Percentiles rank a stretch among this genome's conserved stretches.
Conservation (phyloP, 352 stramenopile genomes). For the Globisporangium nagaii region DNA sequence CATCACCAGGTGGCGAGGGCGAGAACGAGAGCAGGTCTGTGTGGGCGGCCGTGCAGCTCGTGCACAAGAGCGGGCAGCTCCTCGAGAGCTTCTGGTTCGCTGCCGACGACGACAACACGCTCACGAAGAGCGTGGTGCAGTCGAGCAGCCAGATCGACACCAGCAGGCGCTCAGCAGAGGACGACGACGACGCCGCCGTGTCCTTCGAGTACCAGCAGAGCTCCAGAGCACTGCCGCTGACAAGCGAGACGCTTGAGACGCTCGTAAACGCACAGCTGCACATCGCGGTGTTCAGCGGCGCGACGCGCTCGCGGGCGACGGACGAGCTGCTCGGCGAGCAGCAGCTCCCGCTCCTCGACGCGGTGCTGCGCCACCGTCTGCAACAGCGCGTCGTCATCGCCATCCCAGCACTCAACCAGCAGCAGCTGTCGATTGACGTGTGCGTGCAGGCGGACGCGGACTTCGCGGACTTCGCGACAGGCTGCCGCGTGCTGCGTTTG, state of each 20-base stretch:
- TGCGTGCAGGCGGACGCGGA: conserved; percentile 38
- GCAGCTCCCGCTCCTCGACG: conserved; percentile 27
- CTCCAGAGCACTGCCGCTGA: conserved; percentile 33
- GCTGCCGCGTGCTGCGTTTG: conserved; percentile 34
- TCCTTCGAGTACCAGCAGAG: conserved; percentile 42
- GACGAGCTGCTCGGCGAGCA: conserved; percentile 34
- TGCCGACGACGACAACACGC: conserved; percentile 41
- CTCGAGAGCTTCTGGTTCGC: conserved; percentile 51
- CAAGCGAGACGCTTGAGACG: conserved; percentile 24
- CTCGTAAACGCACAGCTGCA: conserved; percentile 31
- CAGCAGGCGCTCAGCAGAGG: background rate
- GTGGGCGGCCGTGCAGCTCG: conserved; percentile 39
- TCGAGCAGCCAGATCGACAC: background rate
- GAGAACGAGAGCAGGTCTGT: conserved; percentile 12
- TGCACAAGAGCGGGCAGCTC: conserved; percentile 15
- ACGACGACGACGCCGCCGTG: background rate
- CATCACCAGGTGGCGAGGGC: background rate
- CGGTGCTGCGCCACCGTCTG: conserved; percentile 17
- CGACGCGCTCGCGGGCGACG: conserved; percentile 16
- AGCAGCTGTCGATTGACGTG: conserved; percentile 30
- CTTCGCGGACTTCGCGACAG: conserved; percentile 41
- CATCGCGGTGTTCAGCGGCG: conserved; percentile 36
- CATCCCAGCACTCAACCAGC: conserved; percentile 4
- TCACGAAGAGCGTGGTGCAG: conserved; percentile 31
- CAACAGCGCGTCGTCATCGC: conserved; percentile 18